A percentile compares a stretch with the other conserved stretches of the same genome.
Evolutionary conservation across 768 basidiomycete species (phyloP).

Genomic region (Phaffia australis): DNA sequence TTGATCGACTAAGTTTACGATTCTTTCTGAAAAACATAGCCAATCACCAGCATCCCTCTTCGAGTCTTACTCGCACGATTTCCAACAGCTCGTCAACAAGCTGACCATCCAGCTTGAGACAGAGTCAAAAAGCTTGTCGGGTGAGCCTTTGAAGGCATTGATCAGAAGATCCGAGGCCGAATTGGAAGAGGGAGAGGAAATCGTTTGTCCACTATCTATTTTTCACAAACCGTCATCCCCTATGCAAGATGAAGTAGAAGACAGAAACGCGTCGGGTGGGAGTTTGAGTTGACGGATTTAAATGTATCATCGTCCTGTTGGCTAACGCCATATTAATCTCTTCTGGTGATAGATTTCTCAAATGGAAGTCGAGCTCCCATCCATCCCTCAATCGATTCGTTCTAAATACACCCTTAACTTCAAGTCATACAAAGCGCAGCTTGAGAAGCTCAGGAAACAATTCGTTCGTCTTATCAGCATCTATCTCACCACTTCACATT

Average conservation of each 20-base stretch:
- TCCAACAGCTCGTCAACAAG: constrained; percentile 64
- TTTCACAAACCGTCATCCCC: background rate
- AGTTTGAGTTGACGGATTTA: too few relatives aligned
- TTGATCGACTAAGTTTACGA: too few relatives aligned
- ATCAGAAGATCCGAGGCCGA: constrained; percentile 84
- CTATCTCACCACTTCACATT: background rate
- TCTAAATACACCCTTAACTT: constrained; percentile 66
- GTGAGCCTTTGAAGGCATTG: constrained; percentile 68
- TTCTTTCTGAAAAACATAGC: background rate
- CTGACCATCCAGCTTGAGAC: constrained; percentile 68
- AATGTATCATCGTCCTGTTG: background rate
- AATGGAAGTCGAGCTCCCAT: constrained; percentile 98
- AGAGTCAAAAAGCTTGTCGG: constrained; percentile 53
- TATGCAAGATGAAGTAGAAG: background rate
- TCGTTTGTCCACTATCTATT: constrained; percentile 47
- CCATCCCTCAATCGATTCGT: constrained; percentile 76
- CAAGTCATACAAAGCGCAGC: constrained; percentile 59
- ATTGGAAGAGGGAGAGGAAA: constrained; percentile 95
- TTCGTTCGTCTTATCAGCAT: constrained; percentile 37
- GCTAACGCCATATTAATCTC: background rate
- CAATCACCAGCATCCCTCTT: constrained; percentile 34
- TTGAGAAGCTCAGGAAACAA: constrained; percentile 67
- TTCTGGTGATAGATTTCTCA: constrained; percentile 63
- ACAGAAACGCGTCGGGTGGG: background rate
- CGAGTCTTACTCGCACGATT: constrained; percentile 72